These are phyloP conservation scores for Suillus decipiens DNA, from an alignment of 768 basidiomycete species.

Conservation along the genomic window DNA sequence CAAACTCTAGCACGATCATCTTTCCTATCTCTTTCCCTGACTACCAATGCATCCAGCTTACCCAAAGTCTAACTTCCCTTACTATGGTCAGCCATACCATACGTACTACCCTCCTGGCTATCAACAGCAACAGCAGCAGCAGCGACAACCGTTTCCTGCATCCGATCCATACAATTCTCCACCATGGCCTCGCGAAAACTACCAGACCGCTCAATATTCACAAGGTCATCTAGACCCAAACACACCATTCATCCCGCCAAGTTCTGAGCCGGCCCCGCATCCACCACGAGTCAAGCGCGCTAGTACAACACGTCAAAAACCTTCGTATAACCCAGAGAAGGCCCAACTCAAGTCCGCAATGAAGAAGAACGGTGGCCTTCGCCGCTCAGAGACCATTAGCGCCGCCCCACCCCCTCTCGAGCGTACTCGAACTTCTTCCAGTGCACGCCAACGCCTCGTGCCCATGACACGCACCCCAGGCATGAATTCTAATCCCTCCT, in stretches of 20 bases:
- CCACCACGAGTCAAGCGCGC: constrained; percentile 37
- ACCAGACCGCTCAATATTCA: constrained; percentile 28
- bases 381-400: constrained; percentile 26
- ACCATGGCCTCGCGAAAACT: constrained; percentile 40
- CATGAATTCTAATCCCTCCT: constrained; percentile 38
- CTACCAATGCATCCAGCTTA: constrained; percentile 32
- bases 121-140: constrained; percentile 27
- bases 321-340: constrained; percentile 23
- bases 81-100: constrained; percentile 48
- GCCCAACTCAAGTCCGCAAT: constrained; percentile 57
- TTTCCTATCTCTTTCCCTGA: constrained; percentile 8
- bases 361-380: constrained; percentile 44
- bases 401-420: constrained; percentile 26
- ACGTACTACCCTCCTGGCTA: constrained; percentile 35
- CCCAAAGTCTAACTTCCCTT: constrained; percentile 42
- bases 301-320: constrained; percentile 27
- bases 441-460: constrained; percentile 31
- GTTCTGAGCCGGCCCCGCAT: constrained; percentile 21
- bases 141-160: constrained; percentile 13
- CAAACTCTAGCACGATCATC: not conserved
- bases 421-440: constrained; percentile 47
- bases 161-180: constrained; percentile 35
- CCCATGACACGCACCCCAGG: constrained; percentile 34
- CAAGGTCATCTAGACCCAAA: constrained; percentile 23
- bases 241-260: constrained; percentile 28